Evolutionary conservation across 2,329 filamentous ascomycete genomes (phyloP).

Genomic region (Plenodomus lindquistii): DNA sequence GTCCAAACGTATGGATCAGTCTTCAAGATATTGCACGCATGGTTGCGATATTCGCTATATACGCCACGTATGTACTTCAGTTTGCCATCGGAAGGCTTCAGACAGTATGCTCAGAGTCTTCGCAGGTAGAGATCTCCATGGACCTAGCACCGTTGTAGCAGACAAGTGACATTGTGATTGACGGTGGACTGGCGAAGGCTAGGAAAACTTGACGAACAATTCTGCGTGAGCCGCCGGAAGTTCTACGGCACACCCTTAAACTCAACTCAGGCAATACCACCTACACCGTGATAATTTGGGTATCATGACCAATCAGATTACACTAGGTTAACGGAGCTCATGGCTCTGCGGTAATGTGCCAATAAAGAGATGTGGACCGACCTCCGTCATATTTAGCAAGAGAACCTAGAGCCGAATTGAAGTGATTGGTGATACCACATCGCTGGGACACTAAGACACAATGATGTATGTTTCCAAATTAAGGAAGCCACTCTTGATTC

Average conservation of each 20-base stretch:
- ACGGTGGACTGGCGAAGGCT: constrained; percentile 49
- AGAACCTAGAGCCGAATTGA: too few relatives aligned
- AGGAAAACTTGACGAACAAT: too few relatives aligned
- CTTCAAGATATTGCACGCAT: constrained; percentile 52
- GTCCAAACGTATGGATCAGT: constrained; percentile 47
- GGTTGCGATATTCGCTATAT: constrained; percentile 56
- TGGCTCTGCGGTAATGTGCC: too few relatives aligned
- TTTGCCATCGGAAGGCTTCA: constrained; percentile 55
- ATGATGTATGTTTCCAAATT: too few relatives aligned
- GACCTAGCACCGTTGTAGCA: constrained; percentile 56
- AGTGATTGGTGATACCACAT: too few relatives aligned
- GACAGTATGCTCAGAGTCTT: constrained; percentile 54
- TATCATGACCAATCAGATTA: background rate
- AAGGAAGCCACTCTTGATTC: too few relatives aligned
- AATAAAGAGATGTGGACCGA: too few relatives aligned
- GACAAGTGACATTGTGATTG: constrained; percentile 52
- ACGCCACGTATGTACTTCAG: constrained; percentile 55
- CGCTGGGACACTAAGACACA: too few relatives aligned
- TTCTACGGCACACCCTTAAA: constrained; percentile 50
- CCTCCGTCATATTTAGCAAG: too few relatives aligned
- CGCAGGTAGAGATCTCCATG: constrained; percentile 35
- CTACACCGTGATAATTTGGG: constrained; percentile 49
- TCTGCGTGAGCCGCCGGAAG: constrained; percentile 50
- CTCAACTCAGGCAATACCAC: constrained; percentile 55
- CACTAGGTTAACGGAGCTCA: too few relatives aligned